phyloP scores from a whole-genome alignment of 2,329 filamentous ascomycete genomes.

The Byssothecium circinans region DNA sequence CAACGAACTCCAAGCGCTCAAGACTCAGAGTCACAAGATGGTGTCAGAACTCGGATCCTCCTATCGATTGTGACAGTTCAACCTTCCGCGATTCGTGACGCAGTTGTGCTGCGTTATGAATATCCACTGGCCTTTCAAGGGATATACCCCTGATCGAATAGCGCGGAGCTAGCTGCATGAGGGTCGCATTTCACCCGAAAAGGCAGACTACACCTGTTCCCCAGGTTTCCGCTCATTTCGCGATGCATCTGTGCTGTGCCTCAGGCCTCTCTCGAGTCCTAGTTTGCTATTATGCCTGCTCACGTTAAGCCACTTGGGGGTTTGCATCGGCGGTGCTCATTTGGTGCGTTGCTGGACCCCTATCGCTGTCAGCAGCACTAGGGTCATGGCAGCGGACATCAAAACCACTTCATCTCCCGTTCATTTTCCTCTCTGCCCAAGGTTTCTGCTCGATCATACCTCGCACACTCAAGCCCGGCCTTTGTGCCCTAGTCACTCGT shows the following conservation, averaged over 20 bases:
- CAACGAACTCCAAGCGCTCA: constrained; percentile 1
- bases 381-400: constrained; percentile 25
- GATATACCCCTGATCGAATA: constrained; percentile 10
- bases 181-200: constrained; percentile 2
- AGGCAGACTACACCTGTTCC: constrained; percentile 12
- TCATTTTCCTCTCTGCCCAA: constrained; percentile 31
- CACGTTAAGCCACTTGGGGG: constrained; percentile 27
- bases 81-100: constrained; percentile 5
- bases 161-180: constrained; percentile 2
- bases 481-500: constrained; percentile 42
- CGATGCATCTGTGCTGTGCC: constrained; percentile 21
- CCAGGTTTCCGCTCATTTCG: constrained; percentile 36
- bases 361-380: constrained; percentile 20
- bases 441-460: constrained; percentile 35
- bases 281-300: constrained; percentile 18
- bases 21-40: not conserved
- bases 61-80: constrained; percentile 4
- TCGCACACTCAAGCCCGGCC: constrained; percentile 37
- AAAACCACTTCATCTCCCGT: constrained; percentile 35
- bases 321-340: constrained; percentile 26
- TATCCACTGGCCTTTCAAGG: constrained; percentile 12
- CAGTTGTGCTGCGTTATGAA: constrained; percentile 16
- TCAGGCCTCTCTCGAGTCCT: constrained; percentile 26
- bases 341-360: constrained; percentile 28
- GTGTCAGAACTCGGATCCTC: not conserved